phyloP scores from a whole-genome alignment of 306 rosid genomes.

The Lablab purpureus region DNA sequence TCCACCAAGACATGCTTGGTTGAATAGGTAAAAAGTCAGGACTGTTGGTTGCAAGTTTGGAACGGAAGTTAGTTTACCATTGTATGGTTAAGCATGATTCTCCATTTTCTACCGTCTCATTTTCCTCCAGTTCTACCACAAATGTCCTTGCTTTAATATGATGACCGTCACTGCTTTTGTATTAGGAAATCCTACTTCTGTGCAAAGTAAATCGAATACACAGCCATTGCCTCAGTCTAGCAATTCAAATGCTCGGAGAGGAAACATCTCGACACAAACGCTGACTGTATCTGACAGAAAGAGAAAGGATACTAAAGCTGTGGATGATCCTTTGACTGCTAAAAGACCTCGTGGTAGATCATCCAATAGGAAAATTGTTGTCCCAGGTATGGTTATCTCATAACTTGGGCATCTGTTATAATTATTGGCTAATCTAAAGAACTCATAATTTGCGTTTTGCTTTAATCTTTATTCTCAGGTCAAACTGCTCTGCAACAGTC shows the following conservation, averaged over 20 bases:
- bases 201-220: conserved; percentile 41
- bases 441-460: not conserved
- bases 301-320: conserved; percentile 61
- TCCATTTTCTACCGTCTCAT: not conserved
- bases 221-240: conserved; percentile 54
- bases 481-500: conserved; percentile 44
- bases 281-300: conserved; percentile 53
- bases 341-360: conserved; percentile 65
- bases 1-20: not conserved
- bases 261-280: conserved; percentile 52
- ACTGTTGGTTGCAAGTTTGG: not conserved
- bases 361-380: conserved; percentile 43
- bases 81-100: not conserved
- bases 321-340: conserved; percentile 57
- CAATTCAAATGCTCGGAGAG: conserved; percentile 51
- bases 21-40: not conserved
- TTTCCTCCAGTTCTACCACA: not conserved
- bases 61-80: conserved; percentile 13
- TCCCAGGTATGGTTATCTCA: conserved; percentile 52
- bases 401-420: conserved; percentile 13
- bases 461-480: conserved; percentile 48
- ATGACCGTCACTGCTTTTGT: not conserved
- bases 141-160: too few relatives aligned
- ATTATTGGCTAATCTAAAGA: not conserved
- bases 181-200: conserved; percentile 53